Evolutionary conservation across 176 grass and related monocot genomes (phyloP).

Genomic region (Rhynchospora tenuis): DNA sequence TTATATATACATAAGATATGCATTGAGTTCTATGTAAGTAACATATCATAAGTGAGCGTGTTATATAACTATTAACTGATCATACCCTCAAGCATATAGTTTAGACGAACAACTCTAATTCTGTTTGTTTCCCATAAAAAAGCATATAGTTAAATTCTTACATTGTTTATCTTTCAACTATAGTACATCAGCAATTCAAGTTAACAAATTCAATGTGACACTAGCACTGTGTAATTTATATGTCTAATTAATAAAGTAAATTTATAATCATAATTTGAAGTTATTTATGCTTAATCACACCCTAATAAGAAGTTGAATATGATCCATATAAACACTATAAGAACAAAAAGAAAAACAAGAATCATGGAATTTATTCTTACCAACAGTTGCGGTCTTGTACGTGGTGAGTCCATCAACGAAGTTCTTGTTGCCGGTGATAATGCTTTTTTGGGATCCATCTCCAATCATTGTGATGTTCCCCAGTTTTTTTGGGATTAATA

Average conservation of each 20-base stretch:
- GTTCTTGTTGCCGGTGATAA: conserved; percentile 70
- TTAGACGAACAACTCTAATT: neutral
- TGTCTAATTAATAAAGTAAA: neutral
- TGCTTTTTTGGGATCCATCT: conserved; percentile 53
- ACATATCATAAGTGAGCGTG: neutral
- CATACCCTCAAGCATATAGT: neutral
- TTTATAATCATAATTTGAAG: neutral
- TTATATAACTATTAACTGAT: neutral
- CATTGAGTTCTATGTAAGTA: neutral
- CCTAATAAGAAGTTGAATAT: neutral
- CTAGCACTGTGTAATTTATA: neutral
- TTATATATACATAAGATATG: neutral
- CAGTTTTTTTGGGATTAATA: conserved; percentile 40
- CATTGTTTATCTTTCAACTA: neutral
- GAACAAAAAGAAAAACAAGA: neutral
- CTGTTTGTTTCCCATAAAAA: neutral
- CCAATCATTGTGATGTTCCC: conserved; percentile 50
- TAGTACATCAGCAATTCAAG: neutral
- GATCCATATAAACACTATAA: neutral
- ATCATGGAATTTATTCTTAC: conserved; percentile 29
- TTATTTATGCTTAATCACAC: neutral
- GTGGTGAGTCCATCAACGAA: conserved; percentile 58
- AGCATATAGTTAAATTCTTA: neutral
- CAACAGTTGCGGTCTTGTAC: conserved; percentile 69
- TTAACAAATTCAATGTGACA: neutral